Percentiles rank a stretch among this genome's conserved stretches.
Evolutionary conservation across 2,329 filamentous ascomycete genomes (phyloP).

Genomic region (Colletotrichum coccodes): DNA sequence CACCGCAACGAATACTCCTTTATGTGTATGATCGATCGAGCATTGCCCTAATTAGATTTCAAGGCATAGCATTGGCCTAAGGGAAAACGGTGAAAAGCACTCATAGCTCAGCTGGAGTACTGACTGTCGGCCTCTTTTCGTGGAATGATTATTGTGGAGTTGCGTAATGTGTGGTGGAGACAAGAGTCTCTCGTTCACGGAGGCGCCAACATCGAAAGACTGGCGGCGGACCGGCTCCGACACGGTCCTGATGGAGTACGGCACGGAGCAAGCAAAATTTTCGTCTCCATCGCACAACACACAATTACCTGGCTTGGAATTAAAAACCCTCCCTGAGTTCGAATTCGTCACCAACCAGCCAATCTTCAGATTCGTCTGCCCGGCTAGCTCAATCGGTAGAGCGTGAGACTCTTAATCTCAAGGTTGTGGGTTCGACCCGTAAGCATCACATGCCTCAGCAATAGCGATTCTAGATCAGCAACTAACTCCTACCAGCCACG

Average conservation of each 20-base stretch:
- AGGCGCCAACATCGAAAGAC: no score
- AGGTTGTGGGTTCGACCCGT: slow-evolving; percentile 63
- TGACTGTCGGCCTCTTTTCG: no score
- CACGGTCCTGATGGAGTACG: not conserved
- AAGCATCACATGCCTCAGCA: not conserved
- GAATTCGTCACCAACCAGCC: not conserved
- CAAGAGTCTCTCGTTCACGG: no score
- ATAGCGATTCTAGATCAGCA: no score
- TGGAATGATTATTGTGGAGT: no score
- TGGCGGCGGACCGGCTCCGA: slow-evolving; percentile 1
- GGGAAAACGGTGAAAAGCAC: no score
- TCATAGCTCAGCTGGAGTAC: no score
- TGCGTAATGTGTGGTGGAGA: no score
- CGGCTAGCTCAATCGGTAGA: slow-evolving; percentile 78
- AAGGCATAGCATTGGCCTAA: no score
- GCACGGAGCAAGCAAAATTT: not conserved
- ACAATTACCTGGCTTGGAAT: not conserved
- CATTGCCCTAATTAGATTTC: no score
- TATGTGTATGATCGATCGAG: no score
- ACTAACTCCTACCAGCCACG: not conserved
- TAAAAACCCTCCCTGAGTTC: not conserved
- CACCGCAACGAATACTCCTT: no score
- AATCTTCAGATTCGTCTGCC: slow-evolving; percentile 41
- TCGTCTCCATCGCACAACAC: not conserved
- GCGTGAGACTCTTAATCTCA: slow-evolving; percentile 77